These are phyloP conservation scores for Oryza meyeriana DNA, from an alignment of 176 grass and related monocot genomes.

Conservation along the genomic window DNA sequence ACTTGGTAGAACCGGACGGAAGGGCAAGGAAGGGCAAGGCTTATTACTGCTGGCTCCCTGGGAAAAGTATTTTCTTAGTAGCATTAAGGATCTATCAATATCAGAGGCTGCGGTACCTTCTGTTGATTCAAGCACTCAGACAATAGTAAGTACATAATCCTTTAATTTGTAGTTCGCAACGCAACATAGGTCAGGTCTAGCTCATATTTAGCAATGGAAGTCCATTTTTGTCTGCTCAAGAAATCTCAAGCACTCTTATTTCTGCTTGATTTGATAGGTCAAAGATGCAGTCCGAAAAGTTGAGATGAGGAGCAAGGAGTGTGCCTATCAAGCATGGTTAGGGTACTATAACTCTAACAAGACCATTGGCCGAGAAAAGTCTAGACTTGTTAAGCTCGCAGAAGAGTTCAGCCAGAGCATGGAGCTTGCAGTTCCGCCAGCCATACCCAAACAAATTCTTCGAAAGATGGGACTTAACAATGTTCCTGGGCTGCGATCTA, in stretches of 20 bases:
- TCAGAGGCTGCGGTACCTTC: conserved; percentile 40
- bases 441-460: conserved; percentile 66
- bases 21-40: conserved; percentile 83
- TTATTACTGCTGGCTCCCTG: conserved; percentile 78
- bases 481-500: conserved; percentile 54
- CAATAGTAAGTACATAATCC: conserved; percentile 44
- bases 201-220: neutral
- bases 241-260: conserved; percentile 8
- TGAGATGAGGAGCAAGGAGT: conserved; percentile 70
- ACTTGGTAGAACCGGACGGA: conserved; percentile 79
- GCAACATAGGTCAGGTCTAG: neutral
- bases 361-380: conserved; percentile 56
- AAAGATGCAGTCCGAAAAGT: conserved; percentile 46
- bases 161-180: neutral
- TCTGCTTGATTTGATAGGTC: conserved; percentile 49
- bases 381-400: conserved; percentile 66
- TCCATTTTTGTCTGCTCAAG: neutral
- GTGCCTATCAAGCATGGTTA: conserved; percentile 92
- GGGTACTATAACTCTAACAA: conserved; percentile 89
- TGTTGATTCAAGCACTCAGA: conserved; percentile 43
- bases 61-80: conserved; percentile 63
- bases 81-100: conserved; percentile 71
- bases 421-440: conserved; percentile 61
- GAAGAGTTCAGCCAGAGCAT: conserved; percentile 92
- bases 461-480: conserved; percentile 80